These are phyloP conservation scores for Phyllosticta paracitricarpa DNA, from an alignment of 2,329 filamentous ascomycete species.

Conservation along the genomic window DNA sequence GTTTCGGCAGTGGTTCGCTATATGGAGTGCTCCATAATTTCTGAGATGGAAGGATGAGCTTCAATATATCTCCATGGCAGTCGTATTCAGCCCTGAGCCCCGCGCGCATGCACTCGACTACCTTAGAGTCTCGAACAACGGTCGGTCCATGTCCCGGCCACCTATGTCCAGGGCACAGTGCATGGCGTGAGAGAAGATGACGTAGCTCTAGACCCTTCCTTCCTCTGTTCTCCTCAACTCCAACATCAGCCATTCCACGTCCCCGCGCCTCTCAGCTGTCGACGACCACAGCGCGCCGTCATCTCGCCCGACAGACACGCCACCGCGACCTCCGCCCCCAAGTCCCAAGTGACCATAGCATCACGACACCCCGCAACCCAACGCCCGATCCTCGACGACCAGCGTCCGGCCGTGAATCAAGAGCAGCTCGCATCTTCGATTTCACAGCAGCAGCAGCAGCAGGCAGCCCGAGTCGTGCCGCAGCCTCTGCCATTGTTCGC, in stretches of 20 bases:
- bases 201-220: background rate
- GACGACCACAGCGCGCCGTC: background rate
- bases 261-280: background rate
- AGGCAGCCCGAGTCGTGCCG: background rate
- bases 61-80: background rate
- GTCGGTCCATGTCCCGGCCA: background rate
- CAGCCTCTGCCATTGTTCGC: background rate
- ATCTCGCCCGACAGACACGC: background rate
- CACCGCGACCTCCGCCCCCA: background rate
- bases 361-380: background rate
- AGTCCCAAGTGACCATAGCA: background rate
- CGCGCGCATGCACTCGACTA: background rate
- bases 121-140: background rate
- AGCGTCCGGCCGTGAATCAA: background rate
- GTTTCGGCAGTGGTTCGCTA: background rate
- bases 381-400: background rate
- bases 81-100: background rate
- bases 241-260: background rate
- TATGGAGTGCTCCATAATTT: background rate
- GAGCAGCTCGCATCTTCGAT: background rate
- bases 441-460: background rate
- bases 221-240: background rate
- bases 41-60: background rate
- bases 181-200: background rate
- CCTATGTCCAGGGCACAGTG: background rate